Base-by-base conservation (phyloP, 768 basidiomycete species). In the Trametes cubensis region DNA sequence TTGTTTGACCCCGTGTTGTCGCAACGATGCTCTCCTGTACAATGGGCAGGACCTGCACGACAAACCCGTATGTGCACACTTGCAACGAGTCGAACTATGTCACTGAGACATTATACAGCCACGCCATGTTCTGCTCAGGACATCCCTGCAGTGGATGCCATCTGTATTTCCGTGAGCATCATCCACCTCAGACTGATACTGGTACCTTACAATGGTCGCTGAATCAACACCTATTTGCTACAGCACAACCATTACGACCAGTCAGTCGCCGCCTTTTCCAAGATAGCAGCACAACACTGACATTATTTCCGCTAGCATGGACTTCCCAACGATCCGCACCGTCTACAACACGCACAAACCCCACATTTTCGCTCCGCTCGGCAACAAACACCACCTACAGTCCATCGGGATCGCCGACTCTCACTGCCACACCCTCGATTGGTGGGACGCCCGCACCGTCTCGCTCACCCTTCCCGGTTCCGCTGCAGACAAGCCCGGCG, bases 111-210 rank as follows among this genome's bases (percentile, higher is more conserved):
- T 10, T 21, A 30, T 40, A 47, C 57, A 77, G 75, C 72, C 7
- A 42, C 76, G 0, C 77, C 81, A 0, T 79, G 78, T 54, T 57
- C 69, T 14, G 72, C 78, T n/a, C 71, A 75, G 34, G 79, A 82
- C 2, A 70, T 85, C 23, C 83, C 83, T 1, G 70, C 78, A 3
- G 71, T 84, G n/a, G 82, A 84, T 64, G 76, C 75, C 6, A 77
- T 85, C 42, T 78, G 79, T 17, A 77, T 84, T 55, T 79, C 78
- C 70, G 83, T 76, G 76, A 74, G 72, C n/a, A n/a, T n/a, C n/a
- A n/a, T n/a, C n/a, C n/a, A n/a, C n/a, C n/a, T n/a, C n/a, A n/a
- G n/a, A n/a, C n/a, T n/a, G n/a, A n/a, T 57, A 51, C 39, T n/a
- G n/a, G 6, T 5, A n/a, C n/a, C n/a, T n/a, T n/a, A n/a, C n/a